phyloP scores from a whole-genome alignment of 345 rosid genomes.

The Syzygium aromaticum region DNA sequence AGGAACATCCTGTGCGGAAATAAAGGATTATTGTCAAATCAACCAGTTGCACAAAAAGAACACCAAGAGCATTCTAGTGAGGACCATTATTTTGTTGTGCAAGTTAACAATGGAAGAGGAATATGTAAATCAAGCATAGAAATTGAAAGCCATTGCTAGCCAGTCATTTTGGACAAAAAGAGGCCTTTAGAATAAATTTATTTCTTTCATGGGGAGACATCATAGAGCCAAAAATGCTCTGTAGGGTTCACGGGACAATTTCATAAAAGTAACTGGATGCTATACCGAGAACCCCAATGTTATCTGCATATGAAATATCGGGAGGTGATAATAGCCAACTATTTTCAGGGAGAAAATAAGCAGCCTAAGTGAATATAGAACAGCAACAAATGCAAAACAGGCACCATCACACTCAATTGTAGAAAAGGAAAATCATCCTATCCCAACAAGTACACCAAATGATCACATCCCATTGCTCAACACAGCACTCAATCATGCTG shows the following conservation, averaged over 20 bases:
- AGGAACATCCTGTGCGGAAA: background rate
- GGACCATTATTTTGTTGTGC: background rate
- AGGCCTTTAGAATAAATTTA: background rate
- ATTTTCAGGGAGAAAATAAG: background rate
- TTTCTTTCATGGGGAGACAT: background rate
- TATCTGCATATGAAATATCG: background rate
- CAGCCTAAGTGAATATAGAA: background rate
- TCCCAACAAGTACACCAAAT: background rate
- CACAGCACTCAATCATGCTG: background rate
- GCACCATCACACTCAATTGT: background rate
- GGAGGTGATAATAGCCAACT: background rate
- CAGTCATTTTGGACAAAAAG: background rate
- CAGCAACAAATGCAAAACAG: background rate
- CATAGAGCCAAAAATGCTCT: background rate
- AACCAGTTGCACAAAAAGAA: background rate
- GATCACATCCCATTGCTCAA: background rate
- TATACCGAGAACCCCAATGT: background rate
- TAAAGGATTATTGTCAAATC: background rate
- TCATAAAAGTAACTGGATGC: background rate
- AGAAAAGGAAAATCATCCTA: background rate
- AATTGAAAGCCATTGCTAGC: background rate
- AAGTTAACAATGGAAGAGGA: background rate
- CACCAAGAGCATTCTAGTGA: background rate
- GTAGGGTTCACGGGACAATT: background rate
- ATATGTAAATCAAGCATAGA: background rate